phyloP scores from a whole-genome alignment of 106 monocot genomes.

The Acorus gramineus region DNA sequence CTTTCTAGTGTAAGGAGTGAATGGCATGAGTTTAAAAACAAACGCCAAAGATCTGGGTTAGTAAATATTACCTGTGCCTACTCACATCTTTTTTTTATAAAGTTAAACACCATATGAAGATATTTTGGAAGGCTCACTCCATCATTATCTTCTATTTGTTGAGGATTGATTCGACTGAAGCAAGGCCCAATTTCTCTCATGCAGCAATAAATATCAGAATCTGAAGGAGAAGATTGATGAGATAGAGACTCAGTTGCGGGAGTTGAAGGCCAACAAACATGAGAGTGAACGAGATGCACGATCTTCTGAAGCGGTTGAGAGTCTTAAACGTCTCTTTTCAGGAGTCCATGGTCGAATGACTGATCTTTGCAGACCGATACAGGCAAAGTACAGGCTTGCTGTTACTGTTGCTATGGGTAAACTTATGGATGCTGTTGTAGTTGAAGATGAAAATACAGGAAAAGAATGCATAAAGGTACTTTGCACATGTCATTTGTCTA shows the following conservation, averaged over 20 bases:
- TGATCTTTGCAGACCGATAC: slow-evolving; percentile 89
- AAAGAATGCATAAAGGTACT: slow-evolving; percentile 98
- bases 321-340: slow-evolving; percentile 80
- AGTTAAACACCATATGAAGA: not conserved
- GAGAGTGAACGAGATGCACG: slow-evolving; percentile 95
- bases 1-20: slow-evolving; percentile 50
- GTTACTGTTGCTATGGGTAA: slow-evolving; percentile 99
- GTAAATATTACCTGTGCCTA: slow-evolving; percentile 7
- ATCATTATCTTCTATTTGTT: not conserved
- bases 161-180: not conserved
- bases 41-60: slow-evolving; percentile 59
- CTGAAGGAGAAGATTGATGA: slow-evolving; percentile 82
- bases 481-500: not conserved
- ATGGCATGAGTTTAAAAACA: slow-evolving; percentile 29
- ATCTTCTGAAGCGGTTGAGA: slow-evolving; percentile 78
- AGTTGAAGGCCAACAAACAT: slow-evolving; percentile 95
- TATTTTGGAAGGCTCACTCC: too few relatives aligned
- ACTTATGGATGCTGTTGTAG: slow-evolving; percentile 99
- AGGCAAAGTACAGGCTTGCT: slow-evolving; percentile 86
- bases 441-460: slow-evolving; percentile 95
- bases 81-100: not conserved
- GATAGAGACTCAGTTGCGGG: slow-evolving; percentile 58
- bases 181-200: not conserved
- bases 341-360: slow-evolving; percentile 98
- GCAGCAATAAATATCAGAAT: slow-evolving; percentile 62